phyloP scores from a whole-genome alignment of 2,329 filamentous ascomycete species.

The Raffaelea arxii region DNA sequence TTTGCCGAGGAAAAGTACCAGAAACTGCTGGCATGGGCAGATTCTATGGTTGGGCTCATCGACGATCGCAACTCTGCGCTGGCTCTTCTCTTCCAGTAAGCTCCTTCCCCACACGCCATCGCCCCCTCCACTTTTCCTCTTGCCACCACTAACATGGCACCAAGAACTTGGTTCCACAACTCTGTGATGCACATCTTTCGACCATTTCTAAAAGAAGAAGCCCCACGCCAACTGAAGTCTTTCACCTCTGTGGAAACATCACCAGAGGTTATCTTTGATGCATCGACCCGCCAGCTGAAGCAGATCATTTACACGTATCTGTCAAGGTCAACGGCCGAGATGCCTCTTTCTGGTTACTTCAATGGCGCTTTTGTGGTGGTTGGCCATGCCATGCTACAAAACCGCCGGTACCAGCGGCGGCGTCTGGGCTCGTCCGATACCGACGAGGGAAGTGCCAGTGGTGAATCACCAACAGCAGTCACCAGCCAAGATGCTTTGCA shows the following conservation, averaged over 20 bases:
- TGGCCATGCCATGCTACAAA: constrained; percentile 18
- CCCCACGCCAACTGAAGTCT: not conserved
- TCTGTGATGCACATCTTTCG: constrained; percentile 9
- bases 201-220: constrained; percentile 5
- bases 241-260: not conserved
- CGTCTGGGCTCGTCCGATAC: not conserved
- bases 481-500: not conserved
- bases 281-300: constrained; percentile 9
- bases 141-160: not conserved
- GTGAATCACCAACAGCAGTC: not conserved
- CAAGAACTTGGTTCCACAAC: constrained; percentile 10
- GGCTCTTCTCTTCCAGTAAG: constrained; percentile 10
- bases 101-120: not conserved
- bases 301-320: constrained; percentile 8
- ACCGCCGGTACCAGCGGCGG: not conserved
- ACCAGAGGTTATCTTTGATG: constrained; percentile 3
- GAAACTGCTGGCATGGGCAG: constrained; percentile 14
- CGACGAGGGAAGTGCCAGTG: not conserved
- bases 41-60: constrained; percentile 5
- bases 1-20: constrained; percentile 13
- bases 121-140: not conserved
- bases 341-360: constrained; percentile 15
- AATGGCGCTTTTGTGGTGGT: constrained; percentile 19
- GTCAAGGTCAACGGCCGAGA: constrained; percentile 1
- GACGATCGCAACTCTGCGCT: constrained; percentile 6